Conservation (phyloP, 305 asterid genomes). For the Solanum hybrid region DNA sequence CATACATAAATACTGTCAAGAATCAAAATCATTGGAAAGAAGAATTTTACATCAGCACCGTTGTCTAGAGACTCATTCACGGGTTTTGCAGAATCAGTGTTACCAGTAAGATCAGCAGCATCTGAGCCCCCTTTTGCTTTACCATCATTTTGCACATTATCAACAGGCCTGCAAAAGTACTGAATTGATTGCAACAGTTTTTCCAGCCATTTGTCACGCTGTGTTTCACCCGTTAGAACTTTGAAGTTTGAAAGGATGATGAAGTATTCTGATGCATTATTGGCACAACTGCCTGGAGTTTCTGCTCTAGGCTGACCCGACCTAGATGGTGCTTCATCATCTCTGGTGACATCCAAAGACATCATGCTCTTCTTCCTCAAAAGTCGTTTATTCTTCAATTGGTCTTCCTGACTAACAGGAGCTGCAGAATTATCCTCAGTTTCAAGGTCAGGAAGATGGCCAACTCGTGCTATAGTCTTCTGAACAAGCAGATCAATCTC, state of each 20-base stretch:
- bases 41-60: constrained; percentile 17
- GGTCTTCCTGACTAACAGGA: constrained; percentile 46
- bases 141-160: constrained; percentile 27
- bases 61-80: constrained; percentile 30
- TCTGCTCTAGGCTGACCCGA: constrained; percentile 44
- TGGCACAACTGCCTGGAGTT: constrained; percentile 57
- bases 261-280: constrained; percentile 37
- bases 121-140: constrained; percentile 25
- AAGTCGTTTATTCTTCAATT: constrained; percentile 46
- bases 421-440: constrained; percentile 28
- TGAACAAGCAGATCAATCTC: constrained; percentile 76
- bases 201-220: constrained; percentile 75
- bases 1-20: not conserved
- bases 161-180: constrained; percentile 35
- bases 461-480: constrained; percentile 60
- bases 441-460: constrained; percentile 63
- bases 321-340: constrained; percentile 41
- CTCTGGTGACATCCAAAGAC: constrained; percentile 68
- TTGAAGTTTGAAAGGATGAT: constrained; percentile 36
- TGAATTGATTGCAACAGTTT: constrained; percentile 60
- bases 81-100: constrained; percentile 13
- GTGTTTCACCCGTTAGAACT: constrained; percentile 55
- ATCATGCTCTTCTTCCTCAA: constrained; percentile 47
- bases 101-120: constrained; percentile 13
- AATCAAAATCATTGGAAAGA: not conserved